These are phyloP conservation scores for Cystobasidium slooffiae DNA, from an alignment of 1,284 basidiomycete species.

Conservation along the genomic window DNA sequence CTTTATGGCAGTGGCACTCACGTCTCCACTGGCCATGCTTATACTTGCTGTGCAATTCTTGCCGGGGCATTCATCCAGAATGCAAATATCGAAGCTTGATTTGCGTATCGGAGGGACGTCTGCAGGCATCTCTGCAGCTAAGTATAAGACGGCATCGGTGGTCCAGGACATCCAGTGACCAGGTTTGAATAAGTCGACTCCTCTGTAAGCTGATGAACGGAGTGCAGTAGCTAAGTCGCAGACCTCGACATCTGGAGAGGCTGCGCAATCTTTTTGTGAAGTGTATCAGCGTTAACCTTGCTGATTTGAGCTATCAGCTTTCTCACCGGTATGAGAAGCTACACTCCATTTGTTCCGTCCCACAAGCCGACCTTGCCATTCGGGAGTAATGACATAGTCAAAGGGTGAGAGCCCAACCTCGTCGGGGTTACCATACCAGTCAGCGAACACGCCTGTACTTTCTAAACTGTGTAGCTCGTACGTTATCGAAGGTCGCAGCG, in stretches of 20 bases:
- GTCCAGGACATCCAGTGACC: background rate
- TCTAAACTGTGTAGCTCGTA: constrained; percentile 18
- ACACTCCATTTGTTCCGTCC: constrained; percentile 19
- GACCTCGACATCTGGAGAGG: too few species aligned
- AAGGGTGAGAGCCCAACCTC: constrained; percentile 36
- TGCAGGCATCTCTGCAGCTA: background rate
- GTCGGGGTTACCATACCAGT: constrained; percentile 28
- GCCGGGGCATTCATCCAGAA: constrained; percentile 26
- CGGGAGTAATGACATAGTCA: constrained; percentile 26
- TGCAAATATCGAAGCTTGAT: constrained; percentile 4
- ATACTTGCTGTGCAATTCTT: constrained; percentile 12
- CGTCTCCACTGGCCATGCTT: background rate
- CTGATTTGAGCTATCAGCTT: background rate
- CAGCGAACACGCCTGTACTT: constrained; percentile 17
- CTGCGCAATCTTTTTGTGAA: too few species aligned
- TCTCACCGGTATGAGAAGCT: background rate
- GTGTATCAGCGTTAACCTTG: too few species aligned
- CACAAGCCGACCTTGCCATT: constrained; percentile 17
- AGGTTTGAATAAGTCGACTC: background rate
- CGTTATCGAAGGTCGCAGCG: constrained; percentile 9
- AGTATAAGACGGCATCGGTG: background rate
- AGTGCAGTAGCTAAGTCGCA: too few species aligned
- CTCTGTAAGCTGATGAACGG: background rate
- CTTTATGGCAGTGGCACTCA: background rate
- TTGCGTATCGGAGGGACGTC: background rate